Evolutionary conservation across 1,284 basidiomycete species (phyloP), one percentile per base, ranked within the genome.

Genomic region (Rhodotorula sp.): DNA sequence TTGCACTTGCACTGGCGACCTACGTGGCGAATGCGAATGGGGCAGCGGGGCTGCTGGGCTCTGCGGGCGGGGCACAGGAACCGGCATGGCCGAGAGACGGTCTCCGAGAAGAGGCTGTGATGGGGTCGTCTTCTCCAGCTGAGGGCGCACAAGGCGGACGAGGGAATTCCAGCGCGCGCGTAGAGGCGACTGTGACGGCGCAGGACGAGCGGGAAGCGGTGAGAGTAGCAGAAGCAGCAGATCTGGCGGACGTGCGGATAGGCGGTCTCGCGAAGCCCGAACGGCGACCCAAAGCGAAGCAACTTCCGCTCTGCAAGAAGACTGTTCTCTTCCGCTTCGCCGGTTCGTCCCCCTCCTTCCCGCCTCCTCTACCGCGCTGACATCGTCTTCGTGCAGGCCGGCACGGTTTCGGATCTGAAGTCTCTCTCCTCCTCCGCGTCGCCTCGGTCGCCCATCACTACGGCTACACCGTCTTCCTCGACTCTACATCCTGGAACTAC

Each of bases 341-440:
- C 15, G 65, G 71, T 73, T 20, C 52, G 68, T 50, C 18, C 26
- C 26, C 24, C 4, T 15, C 7, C 28, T 46, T 28, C 15, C 24
- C 28, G 13, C 8, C 26, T 6, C 28, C 7, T 5, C 22, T n/a
- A 26, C 15, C 7, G 9, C 10, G 28, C 31, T 34, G 0, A 34
- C 40, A 13, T 30, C 22, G 20, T 7, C 11, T 10, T 13, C 10
- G 6, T 22, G 10, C 69, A 69, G 76, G 73, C 3, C 56, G 67
- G 15, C 76, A 77, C 63, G 76, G 76, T 5, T 73, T 76, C 34
- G 76, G 75, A 3, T 70, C 67, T 52, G 76, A 77, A 54, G 61
- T 73, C n/a, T 62, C 69, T 24, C 66, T 76, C 31, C 59, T 77
- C 28, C 44, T 73, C 6, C 71, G 76, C 16, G 62, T 73, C 16